phyloP scores from a whole-genome alignment of 163 green algal genomes.

The Chlamydomonas reinhardtii region DNA sequence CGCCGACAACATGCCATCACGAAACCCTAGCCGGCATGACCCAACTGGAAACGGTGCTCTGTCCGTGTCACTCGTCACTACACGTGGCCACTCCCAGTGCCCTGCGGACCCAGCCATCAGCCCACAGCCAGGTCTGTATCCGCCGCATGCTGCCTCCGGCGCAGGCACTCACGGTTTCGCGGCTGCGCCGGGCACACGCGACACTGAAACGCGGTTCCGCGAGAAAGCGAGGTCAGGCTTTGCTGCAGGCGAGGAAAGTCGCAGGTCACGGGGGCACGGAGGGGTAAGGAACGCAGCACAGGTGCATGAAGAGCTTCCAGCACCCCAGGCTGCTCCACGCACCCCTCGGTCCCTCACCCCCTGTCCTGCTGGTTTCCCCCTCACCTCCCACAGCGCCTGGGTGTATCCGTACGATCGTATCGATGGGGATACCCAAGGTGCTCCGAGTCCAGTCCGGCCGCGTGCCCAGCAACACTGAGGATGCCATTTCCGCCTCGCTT shows the following conservation, averaged over 20 bases:
- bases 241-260: not conserved
- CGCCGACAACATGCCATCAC: no score
- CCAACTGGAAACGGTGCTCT: no score
- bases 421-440: conserved; percentile 56
- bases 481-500: not conserved
- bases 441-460: conserved; percentile 61
- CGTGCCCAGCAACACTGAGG: conserved; percentile 43
- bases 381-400: conserved; percentile 35
- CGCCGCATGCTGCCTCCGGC: not conserved
- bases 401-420: conserved; percentile 57
- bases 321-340: no score
- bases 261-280: not conserved
- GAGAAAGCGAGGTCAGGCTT: conserved; percentile 57
- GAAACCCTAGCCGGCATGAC: no score
- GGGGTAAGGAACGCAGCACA: no score
- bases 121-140: no score
- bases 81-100: no score
- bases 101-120: no score
- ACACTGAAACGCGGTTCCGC: conserved; percentile 58
- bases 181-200: conserved; percentile 49
- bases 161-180: conserved; percentile 61
- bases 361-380: not conserved
- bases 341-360: no score
- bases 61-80: no score
- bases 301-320: no score